phyloP scores from a whole-genome alignment of 2,329 filamentous ascomycete genomes.

The Ophiocordyceps camponoti-rufipedis region DNA sequence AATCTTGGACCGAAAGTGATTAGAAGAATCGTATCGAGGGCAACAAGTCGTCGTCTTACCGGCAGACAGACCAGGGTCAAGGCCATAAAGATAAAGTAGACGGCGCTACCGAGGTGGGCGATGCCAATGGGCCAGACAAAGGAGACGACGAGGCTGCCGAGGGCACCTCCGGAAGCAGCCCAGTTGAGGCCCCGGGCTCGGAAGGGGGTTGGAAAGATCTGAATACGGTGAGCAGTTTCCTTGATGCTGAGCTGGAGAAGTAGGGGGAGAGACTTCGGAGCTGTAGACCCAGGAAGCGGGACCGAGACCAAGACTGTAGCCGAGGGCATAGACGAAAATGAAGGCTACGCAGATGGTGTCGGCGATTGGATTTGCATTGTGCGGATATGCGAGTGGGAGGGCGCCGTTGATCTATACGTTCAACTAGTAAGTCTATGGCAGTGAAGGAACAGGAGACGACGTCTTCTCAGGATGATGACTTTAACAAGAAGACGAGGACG shows the following conservation, averaged over 20 bases:
- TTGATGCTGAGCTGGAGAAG: not conserved
- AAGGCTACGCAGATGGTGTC: slow-evolving; percentile 34
- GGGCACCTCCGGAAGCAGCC: slow-evolving; percentile 32
- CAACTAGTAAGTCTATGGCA: not conserved
- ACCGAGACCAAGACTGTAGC: slow-evolving; percentile 38
- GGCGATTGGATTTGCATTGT: slow-evolving; percentile 25
- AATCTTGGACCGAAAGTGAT: slow-evolving; percentile 8
- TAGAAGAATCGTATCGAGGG: not conserved
- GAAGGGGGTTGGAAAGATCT: slow-evolving; percentile 38
- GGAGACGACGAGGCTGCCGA: slow-evolving; percentile 34
- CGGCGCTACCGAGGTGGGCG: slow-evolving; percentile 26
- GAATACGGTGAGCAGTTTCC: not conserved
- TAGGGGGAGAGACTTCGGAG: slow-evolving; percentile 20
- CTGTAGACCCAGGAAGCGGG: slow-evolving; percentile 40
- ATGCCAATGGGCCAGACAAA: slow-evolving; percentile 38
- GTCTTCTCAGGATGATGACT: too few species aligned
- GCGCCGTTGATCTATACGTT: slow-evolving; percentile 29
- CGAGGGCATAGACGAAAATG: slow-evolving; percentile 39
- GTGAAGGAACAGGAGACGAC: not conserved
- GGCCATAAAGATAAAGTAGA: slow-evolving; percentile 39
- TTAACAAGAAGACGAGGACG: not conserved
- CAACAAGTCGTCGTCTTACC: not conserved
- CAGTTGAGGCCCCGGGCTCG: slow-evolving; percentile 37
- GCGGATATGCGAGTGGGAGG: slow-evolving; percentile 30
- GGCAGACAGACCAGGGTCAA: slow-evolving; percentile 2